Evolutionary conservation across 768 basidiomycete species (phyloP).

Genomic region (Podaxis carcinomalis): DNA sequence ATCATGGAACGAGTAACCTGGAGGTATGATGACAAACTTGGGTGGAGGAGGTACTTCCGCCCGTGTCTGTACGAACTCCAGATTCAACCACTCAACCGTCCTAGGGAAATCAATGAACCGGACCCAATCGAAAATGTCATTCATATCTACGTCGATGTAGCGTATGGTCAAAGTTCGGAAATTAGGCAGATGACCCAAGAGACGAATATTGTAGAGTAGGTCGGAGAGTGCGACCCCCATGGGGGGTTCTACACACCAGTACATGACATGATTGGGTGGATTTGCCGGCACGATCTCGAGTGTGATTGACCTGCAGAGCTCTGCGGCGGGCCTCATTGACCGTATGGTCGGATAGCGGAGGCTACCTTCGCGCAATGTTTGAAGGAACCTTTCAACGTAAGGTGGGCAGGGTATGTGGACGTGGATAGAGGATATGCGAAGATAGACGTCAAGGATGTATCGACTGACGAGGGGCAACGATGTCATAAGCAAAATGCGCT

Average conservation of each 20-base stretch:
- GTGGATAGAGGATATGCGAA: slow-evolving; percentile 25
- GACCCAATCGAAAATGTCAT: slow-evolving; percentile 18
- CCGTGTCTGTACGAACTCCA: slow-evolving; percentile 14
- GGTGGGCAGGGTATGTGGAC: slow-evolving; percentile 27
- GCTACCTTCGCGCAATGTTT: slow-evolving; percentile 1
- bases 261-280: not conserved
- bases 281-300: slow-evolving; percentile 8
- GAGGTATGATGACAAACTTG: slow-evolving; percentile 2
- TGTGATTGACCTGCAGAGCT: slow-evolving; percentile 7
- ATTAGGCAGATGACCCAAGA: slow-evolving; percentile 15
- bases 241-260: slow-evolving; percentile 6
- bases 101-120: slow-evolving; percentile 19
- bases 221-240: slow-evolving; percentile 17
- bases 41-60: not conserved
- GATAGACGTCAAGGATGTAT: slow-evolving; percentile 24
- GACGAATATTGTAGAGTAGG: slow-evolving; percentile 17
- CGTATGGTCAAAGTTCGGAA: slow-evolving; percentile 19
- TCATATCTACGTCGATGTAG: slow-evolving; percentile 17
- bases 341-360: slow-evolving; percentile 8
- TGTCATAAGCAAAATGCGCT: slow-evolving; percentile 27
- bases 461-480: slow-evolving; percentile 25
- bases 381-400: slow-evolving; percentile 16
- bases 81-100: slow-evolving; percentile 11
- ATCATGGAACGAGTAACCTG: not conserved
- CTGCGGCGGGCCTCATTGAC: not conserved